Evolutionary conservation across 441 rosid genomes (phyloP).

Genomic region (Erodium moschatum): DNA sequence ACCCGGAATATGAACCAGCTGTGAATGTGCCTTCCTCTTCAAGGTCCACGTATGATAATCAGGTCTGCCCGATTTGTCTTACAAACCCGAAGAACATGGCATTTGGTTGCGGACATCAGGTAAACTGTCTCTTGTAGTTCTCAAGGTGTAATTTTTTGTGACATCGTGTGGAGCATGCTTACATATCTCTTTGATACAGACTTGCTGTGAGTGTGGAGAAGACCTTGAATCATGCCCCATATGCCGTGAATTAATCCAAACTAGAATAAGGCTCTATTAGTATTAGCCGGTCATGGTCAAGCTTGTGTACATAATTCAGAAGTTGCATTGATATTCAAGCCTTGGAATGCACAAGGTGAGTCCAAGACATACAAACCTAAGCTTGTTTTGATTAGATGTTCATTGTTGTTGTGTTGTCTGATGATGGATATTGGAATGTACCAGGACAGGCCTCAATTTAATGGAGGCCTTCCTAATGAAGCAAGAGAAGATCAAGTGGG

Average conservation of each 20-base stretch:
- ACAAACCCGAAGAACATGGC: constrained; percentile 51
- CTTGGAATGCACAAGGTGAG: too few species aligned
- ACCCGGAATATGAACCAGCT: constrained; percentile 34
- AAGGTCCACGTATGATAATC: constrained; percentile 43
- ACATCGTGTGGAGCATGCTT: too few species aligned
- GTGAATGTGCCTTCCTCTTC: constrained; percentile 34
- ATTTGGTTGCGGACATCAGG: constrained; percentile 71
- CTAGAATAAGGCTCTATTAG: constrained; percentile 78
- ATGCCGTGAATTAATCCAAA: constrained; percentile 55
- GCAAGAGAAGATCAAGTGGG: too few species aligned
- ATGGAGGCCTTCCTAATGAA: too few species aligned
- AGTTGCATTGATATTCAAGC: not conserved
- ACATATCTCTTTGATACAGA: too few species aligned
- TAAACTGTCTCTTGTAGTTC: too few species aligned
- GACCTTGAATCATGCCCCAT: constrained; percentile 67
- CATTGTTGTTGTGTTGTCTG: too few species aligned
- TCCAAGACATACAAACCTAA: too few species aligned
- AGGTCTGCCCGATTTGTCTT: constrained; percentile 63
- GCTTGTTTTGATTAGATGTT: too few species aligned
- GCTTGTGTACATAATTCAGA: not conserved
- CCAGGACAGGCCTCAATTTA: too few species aligned
- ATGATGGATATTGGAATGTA: too few species aligned
- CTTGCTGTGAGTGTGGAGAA: constrained; percentile 83
- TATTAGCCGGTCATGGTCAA: not conserved
- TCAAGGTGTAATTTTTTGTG: too few species aligned